Evolutionary conservation across 2,329 filamentous ascomycete genomes (phyloP), one percentile per base, ranked within the genome.

Genomic region (Epicoccum sorghinum): DNA sequence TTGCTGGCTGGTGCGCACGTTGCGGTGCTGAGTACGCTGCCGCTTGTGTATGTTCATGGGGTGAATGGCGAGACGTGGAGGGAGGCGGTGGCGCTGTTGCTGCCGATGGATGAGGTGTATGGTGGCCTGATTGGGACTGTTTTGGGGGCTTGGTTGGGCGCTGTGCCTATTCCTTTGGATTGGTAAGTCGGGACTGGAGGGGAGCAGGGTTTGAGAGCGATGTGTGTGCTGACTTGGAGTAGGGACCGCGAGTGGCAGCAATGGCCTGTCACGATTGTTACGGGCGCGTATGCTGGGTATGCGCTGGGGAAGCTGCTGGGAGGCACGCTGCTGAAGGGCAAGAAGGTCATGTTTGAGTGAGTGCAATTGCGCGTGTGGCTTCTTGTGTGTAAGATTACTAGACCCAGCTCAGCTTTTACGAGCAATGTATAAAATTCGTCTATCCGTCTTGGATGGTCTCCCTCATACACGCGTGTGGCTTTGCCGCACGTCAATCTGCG

Each of bases 161-260:
- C 95, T 7, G 86, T 98, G 47, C 95, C 96, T 0, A 98, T 99
- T 65, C 95, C 95, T 2, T 79, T 99, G 62, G 95, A 99, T 74
- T 98, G 93, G 93, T 84, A 59, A 64, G 78, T 75, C 30, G 8
- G 37, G 1, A 2, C 0, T 13, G 41, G 50, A 41, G 22, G 2
- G 27, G 27, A 2, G n/a, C n/a, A n/a, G n/a, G 27, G 27, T 18
- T 18, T 22, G 41, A 37, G 52, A 40, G n/a, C 29, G n/a, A 18
- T 8, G 12, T 9, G 36, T 37, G 24, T 53, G 50, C 58, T 62
- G 57, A 66, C 48, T 12, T n/a, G 14, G 29, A 32, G 4, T 59
- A 83, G 82, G 83, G 95, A 99, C 74, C 87, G 95, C n/a, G 92
- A 96, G 65, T 99, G 95, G 95, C 95, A 99, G 83, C 90, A 89